Conservation (phyloP, 345 rosid genomes). For the Conringia planisiliqua region DNA sequence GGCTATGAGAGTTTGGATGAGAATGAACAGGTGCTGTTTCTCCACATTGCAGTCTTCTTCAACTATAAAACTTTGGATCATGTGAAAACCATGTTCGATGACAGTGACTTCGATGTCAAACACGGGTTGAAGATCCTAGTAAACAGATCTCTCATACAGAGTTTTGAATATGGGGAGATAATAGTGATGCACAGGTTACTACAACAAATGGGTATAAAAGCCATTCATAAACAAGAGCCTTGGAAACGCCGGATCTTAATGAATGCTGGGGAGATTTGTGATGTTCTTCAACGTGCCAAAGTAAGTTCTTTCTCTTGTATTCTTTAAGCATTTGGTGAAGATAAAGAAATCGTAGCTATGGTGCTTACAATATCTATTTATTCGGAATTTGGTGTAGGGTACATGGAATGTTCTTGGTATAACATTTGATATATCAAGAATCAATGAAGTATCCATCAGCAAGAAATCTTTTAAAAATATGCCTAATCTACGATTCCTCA, state of each 20-base stretch:
- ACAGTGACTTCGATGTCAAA: background rate
- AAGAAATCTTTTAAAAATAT: conserved; percentile 1
- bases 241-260: conserved; percentile 14
- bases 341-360: no score
- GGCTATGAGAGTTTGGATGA: conserved; percentile 27
- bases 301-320: background rate
- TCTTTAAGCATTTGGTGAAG: no score
- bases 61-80: background rate
- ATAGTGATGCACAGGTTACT: conserved; percentile 31
- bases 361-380: background rate
- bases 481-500: conserved; percentile 24
- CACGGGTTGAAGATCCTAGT: background rate
- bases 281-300: conserved; percentile 1
- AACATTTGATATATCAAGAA: conserved; percentile 5
- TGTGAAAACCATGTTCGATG: background rate
- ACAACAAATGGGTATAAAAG: conserved; percentile 17
- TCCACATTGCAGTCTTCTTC: conserved; percentile 36
- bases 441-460: background rate
- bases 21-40: conserved; percentile 31
- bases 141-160: conserved; percentile 18
- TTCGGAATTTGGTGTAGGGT: conserved; percentile 11
- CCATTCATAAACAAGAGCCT: conserved; percentile 6
- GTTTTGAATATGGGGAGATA: background rate
- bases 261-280: conserved; percentile 9
- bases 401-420: no score